Conservation (phyloP, 306 rosid species). For the Bauhinia variegata region DNA sequence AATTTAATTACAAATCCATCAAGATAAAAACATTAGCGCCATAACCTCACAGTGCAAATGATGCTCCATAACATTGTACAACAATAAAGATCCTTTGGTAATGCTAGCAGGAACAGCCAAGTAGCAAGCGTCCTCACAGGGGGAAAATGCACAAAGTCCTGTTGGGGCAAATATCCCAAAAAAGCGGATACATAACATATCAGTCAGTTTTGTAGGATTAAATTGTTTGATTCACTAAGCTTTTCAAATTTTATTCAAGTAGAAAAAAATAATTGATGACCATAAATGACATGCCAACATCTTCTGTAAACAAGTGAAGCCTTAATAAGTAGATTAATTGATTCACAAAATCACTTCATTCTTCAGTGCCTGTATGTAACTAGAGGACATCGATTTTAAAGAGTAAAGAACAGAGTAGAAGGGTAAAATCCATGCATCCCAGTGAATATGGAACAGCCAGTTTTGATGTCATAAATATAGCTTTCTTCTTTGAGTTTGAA, state of each 20-base stretch:
- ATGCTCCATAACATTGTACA: conserved; percentile 86
- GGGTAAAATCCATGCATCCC: conserved; percentile 2
- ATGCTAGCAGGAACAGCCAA: conserved; percentile 93
- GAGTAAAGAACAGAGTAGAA: background rate
- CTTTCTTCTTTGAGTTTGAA: background rate
- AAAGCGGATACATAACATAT: conserved; percentile 9
- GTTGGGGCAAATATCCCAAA: conserved; percentile 24
- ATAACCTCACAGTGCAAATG: conserved; percentile 92
- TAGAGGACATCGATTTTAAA: background rate
- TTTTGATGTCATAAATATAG: background rate
- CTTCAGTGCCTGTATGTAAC: background rate
- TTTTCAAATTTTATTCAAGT: background rate
- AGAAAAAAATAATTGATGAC: too few relatives aligned
- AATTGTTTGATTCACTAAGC: background rate
- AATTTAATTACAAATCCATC: background rate
- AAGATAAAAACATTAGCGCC: conserved; percentile 32
- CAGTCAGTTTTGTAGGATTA: conserved; percentile 12
- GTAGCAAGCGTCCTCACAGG: conserved; percentile 79
- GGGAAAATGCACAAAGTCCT: conserved; percentile 92
- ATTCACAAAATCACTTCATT: conserved; percentile 2
- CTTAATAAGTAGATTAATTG: background rate
- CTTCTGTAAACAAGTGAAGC: background rate
- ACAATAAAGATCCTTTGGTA: conserved; percentile 74
- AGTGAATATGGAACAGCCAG: background rate
- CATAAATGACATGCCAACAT: conserved; percentile 8